Conservation (phyloP, 2,329 filamentous ascomycete genomes). For the Epichloe baconii region DNA sequence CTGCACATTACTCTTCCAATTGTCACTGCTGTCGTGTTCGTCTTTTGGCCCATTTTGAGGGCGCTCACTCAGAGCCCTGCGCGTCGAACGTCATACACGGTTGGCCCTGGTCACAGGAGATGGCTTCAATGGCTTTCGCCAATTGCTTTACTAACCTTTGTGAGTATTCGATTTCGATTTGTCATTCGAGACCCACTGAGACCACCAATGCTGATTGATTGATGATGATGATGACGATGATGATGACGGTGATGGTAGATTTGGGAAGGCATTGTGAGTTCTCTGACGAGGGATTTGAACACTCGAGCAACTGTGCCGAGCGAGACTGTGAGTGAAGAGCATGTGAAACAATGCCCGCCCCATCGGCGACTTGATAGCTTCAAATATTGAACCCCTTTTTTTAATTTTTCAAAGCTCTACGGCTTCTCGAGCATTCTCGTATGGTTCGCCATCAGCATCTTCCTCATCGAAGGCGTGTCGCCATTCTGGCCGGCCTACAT, state of each 20-base stretch:
- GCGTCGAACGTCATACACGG: background rate
- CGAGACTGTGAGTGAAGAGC: background rate
- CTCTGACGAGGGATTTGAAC: background rate
- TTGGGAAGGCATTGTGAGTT: background rate
- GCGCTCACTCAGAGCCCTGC: slow-evolving; percentile 1
- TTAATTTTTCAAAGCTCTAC: background rate
- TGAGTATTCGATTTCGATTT: background rate
- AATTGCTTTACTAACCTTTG: slow-evolving; percentile 3
- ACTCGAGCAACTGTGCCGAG: background rate
- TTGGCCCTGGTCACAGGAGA: background rate
- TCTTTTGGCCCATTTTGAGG: background rate
- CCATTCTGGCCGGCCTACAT: slow-evolving; percentile 7
- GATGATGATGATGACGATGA: background rate
- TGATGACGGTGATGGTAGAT: background rate
- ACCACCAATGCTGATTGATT: background rate
- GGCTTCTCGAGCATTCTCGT: slow-evolving; percentile 3
- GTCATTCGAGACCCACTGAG: too few relatives aligned
- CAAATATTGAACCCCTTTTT: background rate
- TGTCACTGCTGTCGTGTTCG: background rate
- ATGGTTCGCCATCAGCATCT: slow-evolving; percentile 5
- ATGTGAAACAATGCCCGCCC: background rate
- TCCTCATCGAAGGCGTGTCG: slow-evolving; percentile 3
- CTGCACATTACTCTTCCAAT: slow-evolving; percentile 4
- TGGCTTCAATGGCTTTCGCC: background rate
- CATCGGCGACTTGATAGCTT: background rate